These are phyloP conservation scores for Beauveria australis DNA, from an alignment of 2,329 filamentous ascomycete species.

Conservation along the genomic window DNA sequence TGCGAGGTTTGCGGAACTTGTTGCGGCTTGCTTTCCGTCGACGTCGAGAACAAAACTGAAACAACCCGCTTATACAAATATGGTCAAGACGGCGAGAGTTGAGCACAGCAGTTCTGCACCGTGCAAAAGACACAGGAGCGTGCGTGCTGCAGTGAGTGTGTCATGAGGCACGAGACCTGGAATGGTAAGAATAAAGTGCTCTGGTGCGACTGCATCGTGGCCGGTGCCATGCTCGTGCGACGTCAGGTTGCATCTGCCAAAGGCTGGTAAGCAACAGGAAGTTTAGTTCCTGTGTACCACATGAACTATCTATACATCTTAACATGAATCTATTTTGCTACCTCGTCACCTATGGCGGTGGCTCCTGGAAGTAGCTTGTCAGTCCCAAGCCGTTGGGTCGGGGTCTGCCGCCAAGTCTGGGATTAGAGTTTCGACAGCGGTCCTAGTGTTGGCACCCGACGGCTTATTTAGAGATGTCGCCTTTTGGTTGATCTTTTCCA, in stretches of 20 bases:
- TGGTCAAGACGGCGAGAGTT: not conserved
- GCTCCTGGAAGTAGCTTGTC: not conserved
- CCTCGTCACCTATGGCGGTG: not conserved
- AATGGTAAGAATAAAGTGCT: not conserved
- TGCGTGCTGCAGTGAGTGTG: conserved; percentile 1
- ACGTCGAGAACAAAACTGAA: not conserved
- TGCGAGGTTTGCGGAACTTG: not conserved
- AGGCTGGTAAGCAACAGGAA: not conserved
- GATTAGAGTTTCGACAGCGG: not conserved
- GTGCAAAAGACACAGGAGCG: not conserved
- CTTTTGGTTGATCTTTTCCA: not conserved
- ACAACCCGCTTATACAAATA: not conserved
- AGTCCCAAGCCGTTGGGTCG: not conserved
- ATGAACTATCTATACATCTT: not conserved
- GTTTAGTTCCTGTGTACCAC: not conserved
- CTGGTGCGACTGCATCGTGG: not conserved
- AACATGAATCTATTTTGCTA: not conserved
- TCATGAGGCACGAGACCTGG: conserved; percentile 1
- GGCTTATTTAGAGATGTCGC: not conserved
- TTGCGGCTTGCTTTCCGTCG: not conserved
- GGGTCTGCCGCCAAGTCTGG: not conserved
- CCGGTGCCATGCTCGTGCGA: not conserved
- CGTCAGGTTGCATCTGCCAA: not conserved
- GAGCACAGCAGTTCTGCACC: not conserved
- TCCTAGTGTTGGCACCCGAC: not conserved